These are phyloP conservation scores for Yamadazyma buinensis DNA, from an alignment of 1,139 yeast species.

Conservation along the genomic window DNA sequence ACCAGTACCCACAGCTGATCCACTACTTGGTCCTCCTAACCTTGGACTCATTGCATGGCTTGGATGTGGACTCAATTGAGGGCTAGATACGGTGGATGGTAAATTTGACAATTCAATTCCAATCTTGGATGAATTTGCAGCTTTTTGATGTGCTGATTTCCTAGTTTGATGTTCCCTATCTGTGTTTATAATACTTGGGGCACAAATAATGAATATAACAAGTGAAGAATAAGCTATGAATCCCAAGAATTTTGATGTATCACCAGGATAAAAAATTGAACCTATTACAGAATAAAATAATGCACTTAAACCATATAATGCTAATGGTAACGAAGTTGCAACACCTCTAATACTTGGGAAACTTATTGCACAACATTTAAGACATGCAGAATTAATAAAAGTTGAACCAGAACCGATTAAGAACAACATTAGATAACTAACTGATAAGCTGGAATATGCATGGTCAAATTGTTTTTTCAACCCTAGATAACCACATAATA, in stretches of 20 bases:
- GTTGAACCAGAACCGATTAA: conserved; percentile 55
- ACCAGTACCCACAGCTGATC: not conserved
- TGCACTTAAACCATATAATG: conserved; percentile 59
- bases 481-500: conserved; percentile 44
- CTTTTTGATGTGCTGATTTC: conserved; percentile 6
- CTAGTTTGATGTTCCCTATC: conserved; percentile 33
- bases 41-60: conserved; percentile 1
- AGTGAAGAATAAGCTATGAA: conserved; percentile 42
- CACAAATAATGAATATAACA: conserved; percentile 34
- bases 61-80: conserved; percentile 7
- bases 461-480: conserved; percentile 44
- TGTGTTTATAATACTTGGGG: conserved; percentile 45
- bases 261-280: conserved; percentile 45
- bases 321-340: conserved; percentile 58
- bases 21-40: not conserved
- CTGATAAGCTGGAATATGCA: conserved; percentile 22
- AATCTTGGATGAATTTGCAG: conserved; percentile 2
- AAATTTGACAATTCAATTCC: conserved; percentile 11
- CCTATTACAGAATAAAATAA: conserved; percentile 51
- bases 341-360: conserved; percentile 57
- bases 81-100: conserved; percentile 5
- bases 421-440: conserved; percentile 37
- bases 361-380: conserved; percentile 56
- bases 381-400: conserved; percentile 46
- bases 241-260: conserved; percentile 47